Conservation (phyloP, 2,329 filamentous ascomycete species). For the Talaromyces funiculosus region DNA sequence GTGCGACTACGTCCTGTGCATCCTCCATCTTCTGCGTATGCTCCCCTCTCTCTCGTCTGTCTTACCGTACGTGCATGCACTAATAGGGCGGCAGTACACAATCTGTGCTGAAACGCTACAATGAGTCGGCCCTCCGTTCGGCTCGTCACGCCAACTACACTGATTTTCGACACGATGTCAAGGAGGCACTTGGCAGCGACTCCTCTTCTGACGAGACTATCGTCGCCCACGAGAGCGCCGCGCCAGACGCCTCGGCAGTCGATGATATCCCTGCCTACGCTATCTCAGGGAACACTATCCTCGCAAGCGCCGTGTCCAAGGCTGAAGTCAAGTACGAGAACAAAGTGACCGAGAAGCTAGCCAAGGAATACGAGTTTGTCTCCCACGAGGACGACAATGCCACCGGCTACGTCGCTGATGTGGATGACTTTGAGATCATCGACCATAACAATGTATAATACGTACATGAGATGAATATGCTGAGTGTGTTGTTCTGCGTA, state of each 20-base stretch:
- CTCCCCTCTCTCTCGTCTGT: conserved; percentile 1
- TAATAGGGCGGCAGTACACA: not conserved
- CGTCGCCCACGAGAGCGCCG: conserved; percentile 34
- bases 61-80: conserved; percentile 16
- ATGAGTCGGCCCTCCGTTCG: conserved; percentile 18
- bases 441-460: conserved; percentile 26
- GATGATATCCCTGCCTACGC: conserved; percentile 51
- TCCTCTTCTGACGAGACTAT: conserved; percentile 35
- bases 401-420: conserved; percentile 25
- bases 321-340: conserved; percentile 57
- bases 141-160: conserved; percentile 18
- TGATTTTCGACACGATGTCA: conserved; percentile 28
- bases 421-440: conserved; percentile 41
- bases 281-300: conserved; percentile 51
- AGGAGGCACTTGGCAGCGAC: conserved; percentile 29
- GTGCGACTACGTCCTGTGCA: not conserved
- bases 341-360: conserved; percentile 55
- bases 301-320: conserved; percentile 52
- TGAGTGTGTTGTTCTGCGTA: not conserved
- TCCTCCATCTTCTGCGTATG: conserved; percentile 4
- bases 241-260: conserved; percentile 41
- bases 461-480: not conserved
- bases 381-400: conserved; percentile 31
- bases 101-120: conserved; percentile 7
- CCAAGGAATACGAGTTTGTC: conserved; percentile 57